Conservation (phyloP, 1,284 basidiomycete species). For the Malassezia globosa region DNA sequence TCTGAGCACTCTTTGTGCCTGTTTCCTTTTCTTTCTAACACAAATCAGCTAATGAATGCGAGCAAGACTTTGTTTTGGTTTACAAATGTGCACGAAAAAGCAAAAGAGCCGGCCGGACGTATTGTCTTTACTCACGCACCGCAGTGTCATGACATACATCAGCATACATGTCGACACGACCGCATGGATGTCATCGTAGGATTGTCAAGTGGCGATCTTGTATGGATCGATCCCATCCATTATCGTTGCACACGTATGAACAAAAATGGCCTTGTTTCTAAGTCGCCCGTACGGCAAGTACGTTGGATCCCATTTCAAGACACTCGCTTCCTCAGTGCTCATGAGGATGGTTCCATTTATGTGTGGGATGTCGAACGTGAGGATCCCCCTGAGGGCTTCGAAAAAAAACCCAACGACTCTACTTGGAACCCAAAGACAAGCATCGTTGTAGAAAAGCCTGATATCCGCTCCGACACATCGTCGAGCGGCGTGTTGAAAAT, state of each 20-base stretch:
- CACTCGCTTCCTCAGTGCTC: slow-evolving; percentile 76
- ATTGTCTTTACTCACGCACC: slow-evolving; percentile 64
- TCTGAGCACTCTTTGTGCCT: too few species aligned
- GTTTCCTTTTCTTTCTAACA: too few species aligned
- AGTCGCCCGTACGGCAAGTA: slow-evolving; percentile 67
- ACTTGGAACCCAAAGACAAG: slow-evolving; percentile 1
- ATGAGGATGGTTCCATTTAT: slow-evolving; percentile 75
- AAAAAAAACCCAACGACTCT: neutral
- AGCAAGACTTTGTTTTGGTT: slow-evolving; percentile 34
- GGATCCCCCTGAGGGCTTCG: slow-evolving; percentile 53
- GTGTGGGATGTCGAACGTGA: slow-evolving; percentile 81
- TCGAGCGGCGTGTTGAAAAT: neutral
- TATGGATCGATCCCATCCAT: slow-evolving; percentile 65
- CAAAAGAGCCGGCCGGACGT: slow-evolving; percentile 57
- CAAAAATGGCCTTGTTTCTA: slow-evolving; percentile 73
- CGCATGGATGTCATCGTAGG: slow-evolving; percentile 82
- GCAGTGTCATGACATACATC: slow-evolving; percentile 78
- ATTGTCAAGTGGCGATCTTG: slow-evolving; percentile 77
- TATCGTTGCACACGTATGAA: slow-evolving; percentile 79
- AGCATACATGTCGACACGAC: slow-evolving; percentile 62
- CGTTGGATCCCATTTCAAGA: slow-evolving; percentile 66
- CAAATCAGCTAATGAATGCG: slow-evolving; percentile 27
- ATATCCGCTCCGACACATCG: neutral
- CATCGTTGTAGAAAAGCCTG: neutral
- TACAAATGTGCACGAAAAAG: slow-evolving; percentile 23